phyloP scores from a whole-genome alignment of 1,139 yeast genomes.

The Debaryomyces sp. region DNA sequence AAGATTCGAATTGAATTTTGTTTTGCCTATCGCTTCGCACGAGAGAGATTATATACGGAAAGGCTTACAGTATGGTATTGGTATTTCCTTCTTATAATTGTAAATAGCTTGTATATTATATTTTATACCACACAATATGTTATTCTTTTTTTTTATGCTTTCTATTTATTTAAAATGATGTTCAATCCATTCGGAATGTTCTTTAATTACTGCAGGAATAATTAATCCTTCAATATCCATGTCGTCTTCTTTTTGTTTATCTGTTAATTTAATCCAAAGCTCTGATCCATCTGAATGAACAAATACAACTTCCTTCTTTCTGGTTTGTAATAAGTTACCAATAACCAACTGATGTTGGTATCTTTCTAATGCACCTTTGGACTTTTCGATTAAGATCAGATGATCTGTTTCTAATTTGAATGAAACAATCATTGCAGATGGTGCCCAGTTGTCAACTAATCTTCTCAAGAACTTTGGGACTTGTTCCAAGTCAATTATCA shows the following conservation, averaged over 20 bases:
- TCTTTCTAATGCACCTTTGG: slow-evolving; percentile 73
- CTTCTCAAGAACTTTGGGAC: slow-evolving; percentile 92
- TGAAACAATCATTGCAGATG: slow-evolving; percentile 90
- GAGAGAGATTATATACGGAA: slow-evolving; percentile 70
- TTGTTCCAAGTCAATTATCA: slow-evolving; percentile 86
- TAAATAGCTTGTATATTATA: slow-evolving; percentile 27
- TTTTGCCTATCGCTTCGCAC: slow-evolving; percentile 71
- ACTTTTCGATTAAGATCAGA: slow-evolving; percentile 69
- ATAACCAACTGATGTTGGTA: slow-evolving; percentile 94
- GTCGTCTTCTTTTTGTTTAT: slow-evolving; percentile 36
- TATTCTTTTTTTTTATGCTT: neutral
- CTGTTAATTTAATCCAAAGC: slow-evolving; percentile 55
- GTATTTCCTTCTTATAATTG: slow-evolving; percentile 65
- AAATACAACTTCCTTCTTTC: slow-evolving; percentile 86
- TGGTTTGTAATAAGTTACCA: slow-evolving; percentile 88
- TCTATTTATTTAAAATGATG: slow-evolving; percentile 8
- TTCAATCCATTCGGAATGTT: slow-evolving; percentile 66
- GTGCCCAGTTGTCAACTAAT: slow-evolving; percentile 93
- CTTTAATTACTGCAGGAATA: slow-evolving; percentile 69
- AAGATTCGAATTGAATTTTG: slow-evolving; percentile 85
- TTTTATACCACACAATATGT: neutral
- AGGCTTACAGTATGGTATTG: slow-evolving; percentile 93
- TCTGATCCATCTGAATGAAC: slow-evolving; percentile 56
- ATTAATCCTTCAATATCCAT: slow-evolving; percentile 76
- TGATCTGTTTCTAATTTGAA: slow-evolving; percentile 93